Conservation (phyloP, 2,329 filamentous ascomycete genomes). For the Endocalyx cinctus region DNA sequence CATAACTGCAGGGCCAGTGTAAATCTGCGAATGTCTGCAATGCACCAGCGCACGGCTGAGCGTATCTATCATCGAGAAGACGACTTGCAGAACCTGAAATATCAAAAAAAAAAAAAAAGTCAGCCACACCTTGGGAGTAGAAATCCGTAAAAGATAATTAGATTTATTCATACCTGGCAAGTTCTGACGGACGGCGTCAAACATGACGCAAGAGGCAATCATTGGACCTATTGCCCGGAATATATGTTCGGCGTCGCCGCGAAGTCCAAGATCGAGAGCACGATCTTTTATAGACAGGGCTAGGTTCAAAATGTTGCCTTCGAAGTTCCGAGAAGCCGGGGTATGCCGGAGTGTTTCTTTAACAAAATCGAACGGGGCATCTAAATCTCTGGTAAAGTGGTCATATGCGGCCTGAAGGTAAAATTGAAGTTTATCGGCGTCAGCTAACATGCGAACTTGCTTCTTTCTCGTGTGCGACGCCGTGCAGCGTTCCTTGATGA, state of each 20-base stretch:
- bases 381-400: constrained; percentile 26
- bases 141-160: neutral
- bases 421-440: constrained; percentile 23
- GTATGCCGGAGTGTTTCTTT: constrained; percentile 28
- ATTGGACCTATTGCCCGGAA: constrained; percentile 26
- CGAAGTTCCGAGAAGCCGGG: constrained; percentile 25
- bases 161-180: constrained; percentile 18
- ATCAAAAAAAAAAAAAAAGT: constrained; percentile 1
- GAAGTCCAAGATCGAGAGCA: constrained; percentile 10
- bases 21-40: constrained; percentile 26
- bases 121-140: neutral
- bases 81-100: constrained; percentile 22
- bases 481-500: constrained; percentile 36
- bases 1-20: constrained; percentile 27
- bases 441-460: constrained; percentile 33
- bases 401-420: constrained; percentile 29
- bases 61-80: constrained; percentile 26
- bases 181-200: constrained; percentile 27
- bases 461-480: constrained; percentile 37
- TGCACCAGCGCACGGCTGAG: constrained; percentile 23
- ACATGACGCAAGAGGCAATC: constrained; percentile 29
- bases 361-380: constrained; percentile 29
- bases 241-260: constrained; percentile 22
- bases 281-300: constrained; percentile 23
- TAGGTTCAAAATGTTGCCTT: constrained; percentile 26